Percentiles rank a stretch among this genome's conserved stretches.
Conservation (phyloP, 257 asterid genomes). For the Prunella vulgaris region DNA sequence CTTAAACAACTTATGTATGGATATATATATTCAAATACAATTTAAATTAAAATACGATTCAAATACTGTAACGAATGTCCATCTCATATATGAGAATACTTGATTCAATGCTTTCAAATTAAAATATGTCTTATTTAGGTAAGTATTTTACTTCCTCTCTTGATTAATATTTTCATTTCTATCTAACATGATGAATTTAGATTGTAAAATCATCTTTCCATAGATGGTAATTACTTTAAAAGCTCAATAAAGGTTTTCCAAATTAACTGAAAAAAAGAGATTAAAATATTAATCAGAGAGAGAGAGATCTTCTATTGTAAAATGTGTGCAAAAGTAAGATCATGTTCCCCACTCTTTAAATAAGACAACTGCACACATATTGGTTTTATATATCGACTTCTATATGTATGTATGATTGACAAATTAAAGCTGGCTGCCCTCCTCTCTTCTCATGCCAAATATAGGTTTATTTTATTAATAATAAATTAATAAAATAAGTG, state of each 20-base stretch:
- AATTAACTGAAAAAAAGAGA: neutral
- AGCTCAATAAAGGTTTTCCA: neutral
- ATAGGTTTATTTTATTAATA: too few species aligned
- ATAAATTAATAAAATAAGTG: too few species aligned
- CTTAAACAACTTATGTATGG: too few species aligned
- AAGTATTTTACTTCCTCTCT: neutral
- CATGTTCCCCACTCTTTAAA: constrained; percentile 22
- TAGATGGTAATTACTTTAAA: neutral
- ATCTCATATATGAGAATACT: too few species aligned
- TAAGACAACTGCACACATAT: constrained; percentile 22
- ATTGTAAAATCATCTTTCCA: too few species aligned
- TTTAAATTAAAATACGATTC: too few species aligned
- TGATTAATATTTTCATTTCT: neutral
- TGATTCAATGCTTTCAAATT: too few species aligned
- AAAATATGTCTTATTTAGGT: neutral
- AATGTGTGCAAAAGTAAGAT: constrained; percentile 22
- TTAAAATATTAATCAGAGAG: neutral
- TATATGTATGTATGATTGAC: neutral
- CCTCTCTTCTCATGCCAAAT: too few species aligned
- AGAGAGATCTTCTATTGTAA: constrained; percentile 24
- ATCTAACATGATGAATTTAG: neutral
- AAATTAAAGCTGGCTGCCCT: too few species aligned
- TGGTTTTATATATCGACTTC: constrained; percentile 2
- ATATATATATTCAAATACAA: too few species aligned
- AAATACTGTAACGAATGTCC: too few species aligned